phyloP scores from a whole-genome alignment of 768 basidiomycete species.

The Agrocybe pediades region DNA sequence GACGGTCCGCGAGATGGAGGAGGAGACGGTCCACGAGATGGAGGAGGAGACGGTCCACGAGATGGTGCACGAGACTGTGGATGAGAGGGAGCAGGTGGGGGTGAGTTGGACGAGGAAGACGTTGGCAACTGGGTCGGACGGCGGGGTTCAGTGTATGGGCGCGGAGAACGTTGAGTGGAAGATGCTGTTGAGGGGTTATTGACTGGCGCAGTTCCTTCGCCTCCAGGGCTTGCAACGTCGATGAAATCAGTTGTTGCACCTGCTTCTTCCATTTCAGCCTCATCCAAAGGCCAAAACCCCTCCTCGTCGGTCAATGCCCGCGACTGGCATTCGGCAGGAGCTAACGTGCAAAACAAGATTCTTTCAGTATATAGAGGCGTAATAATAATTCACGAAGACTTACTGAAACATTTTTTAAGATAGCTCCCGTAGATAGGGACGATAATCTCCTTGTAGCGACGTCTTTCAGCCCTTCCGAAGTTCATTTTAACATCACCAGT shows the following conservation, averaged over 20 bases:
- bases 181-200: too few species aligned
- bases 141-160: too few species aligned
- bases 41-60: background rate
- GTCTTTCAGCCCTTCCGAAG: conserved; percentile 7
- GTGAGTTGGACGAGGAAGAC: too few species aligned
- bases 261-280: too few species aligned
- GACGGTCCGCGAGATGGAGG: background rate
- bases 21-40: background rate
- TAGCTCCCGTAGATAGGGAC: conserved; percentile 2
- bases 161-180: too few species aligned
- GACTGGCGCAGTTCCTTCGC: too few species aligned
- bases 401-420: conserved; percentile 12
- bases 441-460: background rate
- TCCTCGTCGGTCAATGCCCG: too few species aligned
- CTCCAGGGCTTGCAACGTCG: too few species aligned
- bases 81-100: too few species aligned
- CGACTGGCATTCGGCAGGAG: conserved; percentile 1
- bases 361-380: background rate
- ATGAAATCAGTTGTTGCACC: too few species aligned
- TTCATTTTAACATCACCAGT: conserved; percentile 9
- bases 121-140: too few species aligned
- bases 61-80: background rate
- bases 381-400: background rate
- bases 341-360: background rate
- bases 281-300: too few species aligned